Conservation (phyloP, 768 basidiomycete species). For the Collybiopsis confluens region DNA sequence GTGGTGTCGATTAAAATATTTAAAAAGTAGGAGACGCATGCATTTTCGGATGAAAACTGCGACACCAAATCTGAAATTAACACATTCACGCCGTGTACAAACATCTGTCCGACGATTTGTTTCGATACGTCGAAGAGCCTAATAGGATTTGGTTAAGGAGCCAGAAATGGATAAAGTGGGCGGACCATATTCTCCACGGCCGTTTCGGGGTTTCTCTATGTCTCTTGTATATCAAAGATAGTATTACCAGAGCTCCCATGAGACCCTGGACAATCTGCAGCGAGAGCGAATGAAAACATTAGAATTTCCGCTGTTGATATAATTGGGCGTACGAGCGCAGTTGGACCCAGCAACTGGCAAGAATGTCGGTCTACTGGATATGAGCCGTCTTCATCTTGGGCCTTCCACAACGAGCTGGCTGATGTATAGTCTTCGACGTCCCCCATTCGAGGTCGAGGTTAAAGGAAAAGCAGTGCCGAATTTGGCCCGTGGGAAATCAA, state of each 20-base stretch:
- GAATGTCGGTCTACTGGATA: conserved; percentile 43
- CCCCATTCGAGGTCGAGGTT: neutral
- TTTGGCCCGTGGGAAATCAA: neutral
- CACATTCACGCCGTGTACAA: conserved; percentile 76
- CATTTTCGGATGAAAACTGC: conserved; percentile 65
- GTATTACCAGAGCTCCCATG: conserved; percentile 89
- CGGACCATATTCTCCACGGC: conserved; percentile 90
- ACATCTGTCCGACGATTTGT: conserved; percentile 82
- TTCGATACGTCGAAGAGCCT: conserved; percentile 95
- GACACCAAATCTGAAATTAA: conserved; percentile 78
- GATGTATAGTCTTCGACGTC: conserved; percentile 2
- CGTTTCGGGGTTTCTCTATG: conserved; percentile 82
- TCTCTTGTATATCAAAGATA: conserved; percentile 83
- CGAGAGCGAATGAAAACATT: conserved; percentile 46
- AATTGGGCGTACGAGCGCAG: conserved; percentile 43
- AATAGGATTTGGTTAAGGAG: conserved; percentile 3
- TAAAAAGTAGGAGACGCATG: conserved; percentile 89
- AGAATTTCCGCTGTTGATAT: conserved; percentile 28
- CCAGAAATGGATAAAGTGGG: conserved; percentile 14
- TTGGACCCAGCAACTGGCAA: conserved; percentile 49
- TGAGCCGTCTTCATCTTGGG: conserved; percentile 13
- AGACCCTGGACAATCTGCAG: conserved; percentile 74
- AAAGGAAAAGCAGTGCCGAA: neutral
- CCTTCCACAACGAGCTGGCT: neutral
- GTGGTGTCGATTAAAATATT: conserved; percentile 93